A percentile compares a stretch with the other conserved stretches of the same genome.
Evolutionary conservation across 2,329 filamentous ascomycete genomes (phyloP).

Genomic region (Chrysoporthe puriensis): DNA sequence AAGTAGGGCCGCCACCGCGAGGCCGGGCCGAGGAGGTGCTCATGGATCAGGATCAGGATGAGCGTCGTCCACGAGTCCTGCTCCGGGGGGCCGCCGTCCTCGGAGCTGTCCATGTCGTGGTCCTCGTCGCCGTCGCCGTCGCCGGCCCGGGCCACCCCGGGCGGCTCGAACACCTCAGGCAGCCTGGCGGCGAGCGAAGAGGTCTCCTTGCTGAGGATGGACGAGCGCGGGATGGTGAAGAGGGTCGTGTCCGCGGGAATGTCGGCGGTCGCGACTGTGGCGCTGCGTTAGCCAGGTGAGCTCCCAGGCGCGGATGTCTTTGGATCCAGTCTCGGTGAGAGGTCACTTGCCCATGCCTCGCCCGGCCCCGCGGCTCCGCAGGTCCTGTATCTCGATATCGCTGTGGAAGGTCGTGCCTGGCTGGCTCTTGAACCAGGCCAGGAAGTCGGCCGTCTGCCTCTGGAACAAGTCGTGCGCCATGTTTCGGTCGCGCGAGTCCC

Average conservation of each 20-base stretch:
- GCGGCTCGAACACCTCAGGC: conserved; percentile 53
- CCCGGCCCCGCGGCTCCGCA: conserved; percentile 54
- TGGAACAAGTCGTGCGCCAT: conserved; percentile 42
- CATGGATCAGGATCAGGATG: conserved; percentile 82
- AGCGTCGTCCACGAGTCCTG: conserved; percentile 60
- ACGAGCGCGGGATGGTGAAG: conserved; percentile 75
- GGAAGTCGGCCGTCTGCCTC: conserved; percentile 48
- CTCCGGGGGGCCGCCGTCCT: conserved; percentile 41
- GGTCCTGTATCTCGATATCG: conserved; percentile 55
- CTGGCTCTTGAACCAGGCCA: conserved; percentile 57
- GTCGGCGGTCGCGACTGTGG: conserved; percentile 68
- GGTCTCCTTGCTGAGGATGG: conserved; percentile 74
- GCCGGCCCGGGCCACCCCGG: conserved; percentile 7
- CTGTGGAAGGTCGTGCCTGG: conserved; percentile 58
- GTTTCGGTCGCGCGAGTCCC: background rate
- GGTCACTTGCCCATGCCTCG: conserved; percentile 55
- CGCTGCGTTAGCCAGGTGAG: background rate
- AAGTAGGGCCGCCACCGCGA: conserved; percentile 83
- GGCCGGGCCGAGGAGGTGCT: conserved; percentile 59
- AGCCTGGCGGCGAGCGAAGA: conserved; percentile 67
- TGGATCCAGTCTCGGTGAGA: background rate
- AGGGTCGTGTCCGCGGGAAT: conserved; percentile 76
- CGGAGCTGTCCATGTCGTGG: conserved; percentile 38
- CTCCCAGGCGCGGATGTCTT: too few relatives aligned
- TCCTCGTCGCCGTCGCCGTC: conserved; percentile 35